Evolutionary conservation across 2,329 filamentous ascomycete genomes (phyloP), one percentile per base, ranked within the genome.

Genomic region (Cordyceps fumosorosea): DNA sequence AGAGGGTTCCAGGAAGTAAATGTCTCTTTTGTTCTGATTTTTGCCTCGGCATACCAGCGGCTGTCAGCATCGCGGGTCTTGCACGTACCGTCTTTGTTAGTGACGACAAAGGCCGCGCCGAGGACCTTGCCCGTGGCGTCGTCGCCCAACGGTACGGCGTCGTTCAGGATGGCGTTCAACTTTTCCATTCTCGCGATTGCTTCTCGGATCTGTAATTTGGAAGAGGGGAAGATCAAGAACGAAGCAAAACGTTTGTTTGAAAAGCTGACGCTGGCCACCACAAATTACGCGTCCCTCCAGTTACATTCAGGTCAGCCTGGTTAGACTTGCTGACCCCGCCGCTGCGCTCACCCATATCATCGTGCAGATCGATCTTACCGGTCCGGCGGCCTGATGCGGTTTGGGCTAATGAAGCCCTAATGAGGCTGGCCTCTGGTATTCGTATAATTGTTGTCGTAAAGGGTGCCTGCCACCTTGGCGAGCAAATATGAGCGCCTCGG

Each of bases 41-140:
- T 11, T 52, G 26, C 57, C 50, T 53, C 57, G 57, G 57, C 57
- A 47, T 24, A n/a, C n/a, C 6, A 34, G 29, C 47, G 47, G 56
- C 18, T 7, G 8, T 20, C 5, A 24, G 22, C 22, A 40, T 26
- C 22, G 51, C 3, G 20, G 32, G 22, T n/a, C 12, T 24, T 11
- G 56, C 1, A 64, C 64, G 32, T 50, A 71, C 75, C 72, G 57
- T 75, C 58, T 57, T 69, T 67, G 63, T 73, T 65, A 5, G 72
- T 68, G 7, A 75, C 72, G 10, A 73, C 64, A 56, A 76, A 76
- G 3, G 75, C 69, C 1, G 72, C 74, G 29, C 75, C 75, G 3
- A 75, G 71, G 18, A 76, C 63, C 66, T 73, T 75, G 45, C 71
- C 66, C 2, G 64, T 67, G 6, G 70, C 71, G 29, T 75, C 69